Conservation (phyloP, 2,329 filamentous ascomycete species). For the Fonsecaea multimorphosa region DNA sequence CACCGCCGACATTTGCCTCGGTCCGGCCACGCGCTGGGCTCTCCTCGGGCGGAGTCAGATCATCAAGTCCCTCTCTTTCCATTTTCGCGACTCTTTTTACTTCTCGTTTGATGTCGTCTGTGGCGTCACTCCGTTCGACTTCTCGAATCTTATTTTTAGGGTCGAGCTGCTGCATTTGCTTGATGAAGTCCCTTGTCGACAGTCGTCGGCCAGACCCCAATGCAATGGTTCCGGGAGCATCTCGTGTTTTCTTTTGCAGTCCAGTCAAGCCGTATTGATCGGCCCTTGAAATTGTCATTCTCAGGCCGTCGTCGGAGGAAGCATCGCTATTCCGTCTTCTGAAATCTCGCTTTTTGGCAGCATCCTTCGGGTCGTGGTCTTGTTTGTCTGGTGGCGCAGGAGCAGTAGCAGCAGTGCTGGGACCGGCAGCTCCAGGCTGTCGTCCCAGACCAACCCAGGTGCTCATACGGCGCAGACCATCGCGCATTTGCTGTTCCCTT, state of each 20-base stretch:
- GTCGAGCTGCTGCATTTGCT: constrained; percentile 65
- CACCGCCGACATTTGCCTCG: constrained; percentile 15
- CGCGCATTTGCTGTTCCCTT: constrained; percentile 49
- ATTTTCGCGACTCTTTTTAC: constrained; percentile 44
- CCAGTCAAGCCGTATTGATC: constrained; percentile 46
- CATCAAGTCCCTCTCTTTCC: constrained; percentile 34
- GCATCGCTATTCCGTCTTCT: constrained; percentile 18
- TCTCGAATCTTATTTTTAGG: constrained; percentile 61
- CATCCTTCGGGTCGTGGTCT: constrained; percentile 37
- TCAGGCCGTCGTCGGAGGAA: constrained; percentile 59
- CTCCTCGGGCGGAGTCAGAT: constrained; percentile 32
- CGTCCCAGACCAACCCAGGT: constrained; percentile 61
- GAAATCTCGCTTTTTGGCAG: constrained; percentile 42
- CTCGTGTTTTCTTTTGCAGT: constrained; percentile 47
- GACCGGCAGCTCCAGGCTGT: constrained; percentile 13
- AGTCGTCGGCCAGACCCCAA: constrained; percentile 58
- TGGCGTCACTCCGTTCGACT: constrained; percentile 51
- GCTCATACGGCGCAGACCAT: constrained; percentile 64
- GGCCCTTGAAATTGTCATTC: constrained; percentile 64
- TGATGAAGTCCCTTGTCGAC: constrained; percentile 69
- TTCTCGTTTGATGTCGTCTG: constrained; percentile 48
- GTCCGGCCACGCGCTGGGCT: constrained; percentile 32
- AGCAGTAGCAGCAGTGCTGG: constrained; percentile 19
- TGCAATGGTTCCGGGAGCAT: constrained; percentile 34
- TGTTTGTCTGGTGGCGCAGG: constrained; percentile 43